phyloP scores from a whole-genome alignment of 2,329 filamentous ascomycete species.

The Anthostomella pinea region DNA sequence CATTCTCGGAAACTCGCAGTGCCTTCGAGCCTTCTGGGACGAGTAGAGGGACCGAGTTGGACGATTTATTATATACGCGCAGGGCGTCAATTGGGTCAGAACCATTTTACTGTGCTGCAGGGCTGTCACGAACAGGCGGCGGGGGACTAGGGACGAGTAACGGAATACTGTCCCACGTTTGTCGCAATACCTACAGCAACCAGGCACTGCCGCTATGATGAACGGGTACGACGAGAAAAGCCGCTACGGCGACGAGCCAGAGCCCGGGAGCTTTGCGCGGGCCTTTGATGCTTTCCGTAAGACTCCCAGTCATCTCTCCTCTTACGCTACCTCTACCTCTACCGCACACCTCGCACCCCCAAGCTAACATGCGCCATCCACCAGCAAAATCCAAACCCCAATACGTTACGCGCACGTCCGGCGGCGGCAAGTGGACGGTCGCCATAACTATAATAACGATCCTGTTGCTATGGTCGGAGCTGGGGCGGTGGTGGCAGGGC shows the following conservation, averaged over 20 bases:
- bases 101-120: no score
- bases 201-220: conserved; percentile 52
- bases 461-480: conserved; percentile 74
- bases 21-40: conserved; percentile 11
- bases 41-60: not conserved
- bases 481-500: conserved; percentile 79
- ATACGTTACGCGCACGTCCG: conserved; percentile 79
- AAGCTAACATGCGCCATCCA: conserved; percentile 19
- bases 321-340: conserved; percentile 12
- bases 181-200: no score
- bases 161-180: no score
- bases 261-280: conserved; percentile 65
- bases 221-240: conserved; percentile 71
- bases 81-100: no score
- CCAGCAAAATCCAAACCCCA: conserved; percentile 93
- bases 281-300: conserved; percentile 97
- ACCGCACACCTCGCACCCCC: not conserved
- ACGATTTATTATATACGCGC: no score
- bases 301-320: conserved; percentile 29
- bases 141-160: no score
- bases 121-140: no score
- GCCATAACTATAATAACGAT: conserved; percentile 72
- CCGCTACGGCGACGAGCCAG: conserved; percentile 73
- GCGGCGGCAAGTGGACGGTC: conserved; percentile 92
- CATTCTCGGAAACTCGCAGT: conserved; percentile 22